phyloP scores from a whole-genome alignment of 768 basidiomycete genomes.

The Rubroboletus satanas region DNA sequence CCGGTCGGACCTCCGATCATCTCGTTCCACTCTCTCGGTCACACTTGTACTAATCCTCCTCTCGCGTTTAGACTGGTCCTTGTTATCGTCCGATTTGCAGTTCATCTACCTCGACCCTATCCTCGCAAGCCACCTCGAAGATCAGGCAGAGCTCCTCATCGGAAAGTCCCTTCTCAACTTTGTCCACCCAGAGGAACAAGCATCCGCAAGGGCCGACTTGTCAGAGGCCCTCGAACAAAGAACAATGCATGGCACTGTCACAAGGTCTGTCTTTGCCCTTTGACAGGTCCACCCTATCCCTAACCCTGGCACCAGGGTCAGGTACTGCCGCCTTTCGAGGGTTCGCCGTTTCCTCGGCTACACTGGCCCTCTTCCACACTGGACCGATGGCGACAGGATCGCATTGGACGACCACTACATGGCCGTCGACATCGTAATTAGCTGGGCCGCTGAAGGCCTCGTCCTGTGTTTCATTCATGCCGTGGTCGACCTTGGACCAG shows the following conservation, averaged over 20 bases:
- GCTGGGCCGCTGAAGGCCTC: conserved; percentile 82
- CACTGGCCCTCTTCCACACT: conserved; percentile 49
- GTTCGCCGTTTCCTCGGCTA: conserved; percentile 73
- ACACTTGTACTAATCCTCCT: conserved; percentile 17
- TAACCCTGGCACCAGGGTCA: conserved; percentile 50
- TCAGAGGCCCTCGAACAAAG: conserved; percentile 68
- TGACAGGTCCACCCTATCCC: conserved; percentile 12
- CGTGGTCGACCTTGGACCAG: conserved; percentile 61
- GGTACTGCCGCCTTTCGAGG: conserved; percentile 71
- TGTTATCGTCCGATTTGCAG: conserved; percentile 69
- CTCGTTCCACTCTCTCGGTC: conserved; percentile 13
- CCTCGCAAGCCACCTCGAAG: conserved; percentile 64
- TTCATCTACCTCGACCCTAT: conserved; percentile 87
- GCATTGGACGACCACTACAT: conserved; percentile 72
- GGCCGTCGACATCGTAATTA: conserved; percentile 86
- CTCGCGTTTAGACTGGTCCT: conserved; percentile 62
- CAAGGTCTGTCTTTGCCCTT: conserved; percentile 45
- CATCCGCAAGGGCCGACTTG: conserved; percentile 70
- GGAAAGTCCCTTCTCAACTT: conserved; percentile 71
- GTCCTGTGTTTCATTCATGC: conserved; percentile 89
- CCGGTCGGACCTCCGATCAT: conserved; percentile 25
- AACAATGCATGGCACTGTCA: conserved; percentile 80
- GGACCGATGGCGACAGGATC: conserved; percentile 66
- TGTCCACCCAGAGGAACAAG: conserved; percentile 82
- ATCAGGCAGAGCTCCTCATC: conserved; percentile 64